These are phyloP conservation scores for Exophiala oligosperma DNA, from an alignment of 2,329 filamentous ascomycete species.

Conservation along the genomic window DNA sequence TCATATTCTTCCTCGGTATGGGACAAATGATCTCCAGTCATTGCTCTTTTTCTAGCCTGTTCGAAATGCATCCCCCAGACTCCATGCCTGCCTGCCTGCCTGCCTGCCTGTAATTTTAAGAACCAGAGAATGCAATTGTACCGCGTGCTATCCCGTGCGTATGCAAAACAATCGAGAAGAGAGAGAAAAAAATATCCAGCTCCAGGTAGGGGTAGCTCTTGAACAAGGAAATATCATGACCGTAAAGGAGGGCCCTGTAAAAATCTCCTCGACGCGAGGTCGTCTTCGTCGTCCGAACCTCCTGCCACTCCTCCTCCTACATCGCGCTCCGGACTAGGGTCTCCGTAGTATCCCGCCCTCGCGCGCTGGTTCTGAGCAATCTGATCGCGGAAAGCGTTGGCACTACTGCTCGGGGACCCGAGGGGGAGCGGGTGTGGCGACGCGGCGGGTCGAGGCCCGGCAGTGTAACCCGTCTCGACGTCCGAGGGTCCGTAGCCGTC, in stretches of 20 bases:
- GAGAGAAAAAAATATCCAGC: no score
- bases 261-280: constrained; percentile 1
- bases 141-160: no score
- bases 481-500: not conserved
- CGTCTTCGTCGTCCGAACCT: constrained; percentile 1
- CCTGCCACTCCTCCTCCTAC: no score
- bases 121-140: no score
- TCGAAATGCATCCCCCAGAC: no score
- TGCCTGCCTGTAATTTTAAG: no score
- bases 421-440: not conserved
- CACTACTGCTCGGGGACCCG: not conserved
- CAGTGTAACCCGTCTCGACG: constrained; percentile 18
- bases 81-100: no score
- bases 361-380: constrained; percentile 12
- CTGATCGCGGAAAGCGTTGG: constrained; percentile 22
- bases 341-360: constrained; percentile 3
- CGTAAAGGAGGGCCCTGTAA: not conserved
- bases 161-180: no score
- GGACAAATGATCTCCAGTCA: no score
- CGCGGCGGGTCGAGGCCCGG: not conserved
- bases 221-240: not conserved
- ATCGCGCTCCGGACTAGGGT: not conserved
- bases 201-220: no score
- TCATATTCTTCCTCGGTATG: no score
- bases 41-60: no score